A percentile compares a stretch with the other conserved stretches of the same genome.
Conservation (phyloP, 371 early-diverging fungal genomes). For the Apophysomyces sp. region DNA sequence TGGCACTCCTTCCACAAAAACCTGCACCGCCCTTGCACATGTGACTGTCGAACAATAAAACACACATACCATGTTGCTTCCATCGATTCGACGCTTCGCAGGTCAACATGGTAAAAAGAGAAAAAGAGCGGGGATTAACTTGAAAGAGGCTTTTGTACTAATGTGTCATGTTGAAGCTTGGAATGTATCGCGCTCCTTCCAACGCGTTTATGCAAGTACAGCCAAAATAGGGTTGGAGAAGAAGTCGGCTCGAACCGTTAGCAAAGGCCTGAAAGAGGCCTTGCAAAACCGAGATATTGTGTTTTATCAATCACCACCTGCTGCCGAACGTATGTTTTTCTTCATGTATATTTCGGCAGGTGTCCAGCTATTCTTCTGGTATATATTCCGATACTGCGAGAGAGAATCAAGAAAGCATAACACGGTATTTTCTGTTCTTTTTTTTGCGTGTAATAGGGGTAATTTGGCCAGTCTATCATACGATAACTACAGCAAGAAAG, state of each 20-base stretch:
- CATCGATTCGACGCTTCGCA: not conserved
- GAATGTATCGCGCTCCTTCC: not conserved
- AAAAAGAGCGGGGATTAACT: not conserved
- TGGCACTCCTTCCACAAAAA: too few species aligned
- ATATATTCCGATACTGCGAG: too few species aligned
- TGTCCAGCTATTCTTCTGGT: slow-evolving; percentile 54
- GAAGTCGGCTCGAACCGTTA: not conserved
- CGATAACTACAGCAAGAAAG: slow-evolving; percentile 38
- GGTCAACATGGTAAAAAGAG: not conserved
- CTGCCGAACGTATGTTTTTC: slow-evolving; percentile 35
- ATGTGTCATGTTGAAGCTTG: not conserved
- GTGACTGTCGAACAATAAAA: not conserved
- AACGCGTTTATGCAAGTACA: not conserved
- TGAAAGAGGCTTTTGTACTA: not conserved
- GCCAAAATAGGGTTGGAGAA: not conserved
- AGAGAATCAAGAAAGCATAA: not conserved
- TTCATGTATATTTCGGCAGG: slow-evolving; percentile 51
- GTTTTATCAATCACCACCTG: slow-evolving; percentile 43
- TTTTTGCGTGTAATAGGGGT: slow-evolving; percentile 30
- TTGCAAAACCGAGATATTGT: slow-evolving; percentile 39
- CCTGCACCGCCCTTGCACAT: too few species aligned
- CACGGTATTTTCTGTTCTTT: not conserved
- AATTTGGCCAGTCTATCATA: slow-evolving; percentile 50
- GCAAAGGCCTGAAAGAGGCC: slow-evolving; percentile 20
- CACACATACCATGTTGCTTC: not conserved